Evolutionary conservation across 305 asterid genomes (phyloP).

Genomic region (Striga hermonthica): DNA sequence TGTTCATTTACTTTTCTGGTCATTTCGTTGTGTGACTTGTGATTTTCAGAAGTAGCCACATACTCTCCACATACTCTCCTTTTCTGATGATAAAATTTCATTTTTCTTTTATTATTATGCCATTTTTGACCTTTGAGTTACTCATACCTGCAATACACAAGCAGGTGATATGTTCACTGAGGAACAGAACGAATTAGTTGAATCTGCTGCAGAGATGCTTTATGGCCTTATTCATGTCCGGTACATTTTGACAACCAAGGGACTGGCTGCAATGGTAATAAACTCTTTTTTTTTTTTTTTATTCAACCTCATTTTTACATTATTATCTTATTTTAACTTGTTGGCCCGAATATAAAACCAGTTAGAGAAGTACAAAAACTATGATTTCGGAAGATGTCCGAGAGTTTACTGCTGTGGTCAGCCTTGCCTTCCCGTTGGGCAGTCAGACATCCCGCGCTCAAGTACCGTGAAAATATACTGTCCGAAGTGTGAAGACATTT

Average conservation of each 20-base stretch:
- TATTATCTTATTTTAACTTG: slow-evolving; percentile 22
- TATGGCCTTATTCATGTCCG: slow-evolving; percentile 77
- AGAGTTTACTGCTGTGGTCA: slow-evolving; percentile 74
- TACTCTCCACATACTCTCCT: slow-evolving; percentile 15
- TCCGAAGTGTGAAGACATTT: slow-evolving; percentile 70
- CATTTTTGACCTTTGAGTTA: background rate
- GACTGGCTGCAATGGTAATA: slow-evolving; percentile 78
- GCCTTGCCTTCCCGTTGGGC: slow-evolving; percentile 73
- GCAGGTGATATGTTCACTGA: slow-evolving; percentile 89
- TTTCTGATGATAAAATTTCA: background rate
- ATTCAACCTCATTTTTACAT: background rate
- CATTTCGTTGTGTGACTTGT: background rate
- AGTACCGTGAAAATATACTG: slow-evolving; percentile 67
- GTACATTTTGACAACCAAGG: slow-evolving; percentile 65
- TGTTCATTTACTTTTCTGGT: background rate
- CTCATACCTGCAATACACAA: slow-evolving; percentile 8
- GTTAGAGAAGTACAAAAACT: slow-evolving; percentile 65
- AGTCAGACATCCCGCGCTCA: slow-evolving; percentile 66
- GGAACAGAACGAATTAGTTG: slow-evolving; percentile 90
- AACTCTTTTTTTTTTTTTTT: background rate
- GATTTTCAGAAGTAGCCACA: background rate
- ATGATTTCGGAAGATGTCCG: slow-evolving; percentile 72
- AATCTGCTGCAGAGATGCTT: slow-evolving; percentile 84
- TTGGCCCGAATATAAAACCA: slow-evolving; percentile 30
- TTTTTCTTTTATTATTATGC: background rate